These are phyloP conservation scores for Astragalus glycyphyllos DNA, from an alignment of 306 rosid genomes.

Conservation along the genomic window DNA sequence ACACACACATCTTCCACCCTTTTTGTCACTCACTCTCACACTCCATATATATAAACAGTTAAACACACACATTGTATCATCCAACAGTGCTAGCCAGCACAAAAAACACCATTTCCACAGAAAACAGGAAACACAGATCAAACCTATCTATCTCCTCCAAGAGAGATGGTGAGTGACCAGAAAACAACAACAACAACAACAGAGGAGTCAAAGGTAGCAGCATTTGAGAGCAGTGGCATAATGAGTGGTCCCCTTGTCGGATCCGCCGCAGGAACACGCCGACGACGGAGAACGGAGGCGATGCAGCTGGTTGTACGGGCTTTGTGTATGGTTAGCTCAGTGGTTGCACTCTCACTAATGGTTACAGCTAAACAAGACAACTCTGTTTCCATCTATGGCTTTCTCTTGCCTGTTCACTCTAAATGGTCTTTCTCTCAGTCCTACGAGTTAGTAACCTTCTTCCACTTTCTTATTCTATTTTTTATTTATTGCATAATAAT, in stretches of 20 bases:
- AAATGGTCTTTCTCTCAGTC: slow-evolving; percentile 85
- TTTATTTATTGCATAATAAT: background rate
- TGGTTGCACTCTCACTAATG: slow-evolving; percentile 66
- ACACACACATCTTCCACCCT: too few relatives aligned
- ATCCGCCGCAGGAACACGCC: background rate
- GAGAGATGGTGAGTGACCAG: slow-evolving; percentile 53
- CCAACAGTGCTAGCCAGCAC: too few relatives aligned
- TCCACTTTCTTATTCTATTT: background rate
- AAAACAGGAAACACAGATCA: background rate
- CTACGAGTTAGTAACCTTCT: slow-evolving; percentile 59
- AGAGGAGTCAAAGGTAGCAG: slow-evolving; percentile 49
- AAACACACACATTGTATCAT: too few relatives aligned
- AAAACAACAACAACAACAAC: slow-evolving; percentile 42
- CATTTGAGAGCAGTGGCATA: slow-evolving; percentile 49
- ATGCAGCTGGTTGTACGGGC: slow-evolving; percentile 56
- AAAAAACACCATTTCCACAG: background rate
- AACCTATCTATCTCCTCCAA: background rate
- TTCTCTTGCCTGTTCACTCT: slow-evolving; percentile 67
- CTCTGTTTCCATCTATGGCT: slow-evolving; percentile 65
- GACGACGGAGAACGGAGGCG: slow-evolving; percentile 53
- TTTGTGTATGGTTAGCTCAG: slow-evolving; percentile 58
- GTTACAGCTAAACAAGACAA: slow-evolving; percentile 71
- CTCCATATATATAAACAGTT: too few relatives aligned
- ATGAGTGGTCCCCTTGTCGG: slow-evolving; percentile 52
- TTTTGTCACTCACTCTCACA: too few relatives aligned